Base-by-base conservation (phyloP, 2,329 filamentous ascomycete species). In the Penicillium sp. region DNA sequence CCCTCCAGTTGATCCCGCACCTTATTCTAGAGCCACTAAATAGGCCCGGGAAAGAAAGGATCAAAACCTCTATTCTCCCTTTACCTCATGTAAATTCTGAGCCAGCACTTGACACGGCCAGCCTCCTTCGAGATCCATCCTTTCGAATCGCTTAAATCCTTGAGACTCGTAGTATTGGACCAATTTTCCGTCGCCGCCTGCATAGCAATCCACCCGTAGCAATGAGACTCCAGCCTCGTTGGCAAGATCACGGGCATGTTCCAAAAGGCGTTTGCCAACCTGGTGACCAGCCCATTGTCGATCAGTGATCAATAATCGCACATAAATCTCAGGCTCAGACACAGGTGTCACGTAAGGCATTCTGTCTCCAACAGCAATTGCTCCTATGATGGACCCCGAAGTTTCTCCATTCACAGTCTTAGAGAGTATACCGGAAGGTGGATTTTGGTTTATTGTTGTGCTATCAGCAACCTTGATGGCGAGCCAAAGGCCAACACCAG, bases 161-260 rank as follows among this genome's bases (percentile, higher is more conserved):
- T 60, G 58, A 36, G 56, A 56, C 52, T 59, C 58, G 45, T 60
- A 60, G 31, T 60, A 60, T 43, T 25, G 43, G 4, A 59, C n/a
- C 48, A 60, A 50, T 26, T 51, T 59, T n/a, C 52, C 52, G 6
- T 60, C 58, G 2, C 36, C 48, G 36, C 58, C 58, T 40, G 52
- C 58, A 56, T 60, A 60, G 49, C 56, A 60, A 50, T 60, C 58
- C 26, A 60, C 52, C 38, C 58, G 51, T 22, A 60, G 42, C 25
- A 60, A 53, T n/a, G 56, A 59, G 25, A 44, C 53, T 26, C 48
- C 56, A 47, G 40, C 52, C 33, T 19, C 19, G 3, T 37, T 42
- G 31, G 58, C 52, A n/a, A 60, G 46, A 30, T 43, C 35, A 46
- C 58, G 58, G 1, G 58, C 58, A 59, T 60, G 56, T 7, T 56